phyloP scores from a whole-genome alignment of 1,139 yeast species.

The Candida dubliniensis region DNA sequence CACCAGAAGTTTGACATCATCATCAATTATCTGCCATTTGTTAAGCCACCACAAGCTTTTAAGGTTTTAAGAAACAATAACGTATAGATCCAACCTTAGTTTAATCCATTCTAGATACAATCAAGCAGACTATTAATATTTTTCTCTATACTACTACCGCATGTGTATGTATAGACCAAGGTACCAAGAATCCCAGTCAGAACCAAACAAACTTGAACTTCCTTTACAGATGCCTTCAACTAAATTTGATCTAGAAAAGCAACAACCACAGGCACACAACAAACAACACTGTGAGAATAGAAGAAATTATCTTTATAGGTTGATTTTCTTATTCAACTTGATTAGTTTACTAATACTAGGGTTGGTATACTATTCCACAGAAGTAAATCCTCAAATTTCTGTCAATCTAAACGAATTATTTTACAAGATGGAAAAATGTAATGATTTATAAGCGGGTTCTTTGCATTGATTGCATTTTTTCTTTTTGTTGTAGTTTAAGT shows the following conservation, averaged over 20 bases:
- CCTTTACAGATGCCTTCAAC: background rate
- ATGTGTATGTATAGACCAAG: background rate
- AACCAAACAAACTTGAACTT: background rate
- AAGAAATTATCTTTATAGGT: background rate
- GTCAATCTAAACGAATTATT: background rate
- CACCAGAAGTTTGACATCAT: no score
- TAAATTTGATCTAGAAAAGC: conserved; percentile 1
- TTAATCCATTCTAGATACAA: no score
- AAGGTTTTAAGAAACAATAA: background rate
- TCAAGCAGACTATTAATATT: background rate
- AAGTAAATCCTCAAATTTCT: background rate
- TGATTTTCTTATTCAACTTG: background rate
- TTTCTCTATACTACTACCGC: background rate
- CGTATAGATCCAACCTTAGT: background rate
- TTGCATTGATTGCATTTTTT: background rate
- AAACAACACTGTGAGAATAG: background rate
- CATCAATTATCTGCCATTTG: no score
- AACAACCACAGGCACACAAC: background rate
- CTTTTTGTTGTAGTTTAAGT: no score
- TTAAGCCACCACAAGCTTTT: no score
- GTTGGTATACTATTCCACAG: background rate
- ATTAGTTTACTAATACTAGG: background rate
- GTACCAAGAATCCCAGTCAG: background rate
- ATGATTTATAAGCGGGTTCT: conserved; percentile 1
- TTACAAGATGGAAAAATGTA: conserved; percentile 3